phyloP scores from a whole-genome alignment of 1,284 basidiomycete genomes.

The Sparassis latifolia region DNA sequence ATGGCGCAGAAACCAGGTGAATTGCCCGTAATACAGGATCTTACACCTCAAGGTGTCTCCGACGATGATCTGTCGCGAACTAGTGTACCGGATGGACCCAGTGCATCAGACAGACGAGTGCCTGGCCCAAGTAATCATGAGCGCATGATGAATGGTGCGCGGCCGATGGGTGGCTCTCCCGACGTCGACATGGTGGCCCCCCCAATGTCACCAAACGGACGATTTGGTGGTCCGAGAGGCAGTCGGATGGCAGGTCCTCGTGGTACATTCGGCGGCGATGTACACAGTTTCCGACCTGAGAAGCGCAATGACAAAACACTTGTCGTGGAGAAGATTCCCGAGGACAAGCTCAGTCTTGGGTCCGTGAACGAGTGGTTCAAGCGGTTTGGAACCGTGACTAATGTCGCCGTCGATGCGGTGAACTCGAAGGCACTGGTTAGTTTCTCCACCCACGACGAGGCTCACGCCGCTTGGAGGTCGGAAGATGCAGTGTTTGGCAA shows the following conservation, averaged over 20 bases:
- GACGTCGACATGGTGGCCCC: constrained; percentile 15
- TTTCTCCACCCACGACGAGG: constrained; percentile 82
- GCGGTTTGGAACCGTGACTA: constrained; percentile 89
- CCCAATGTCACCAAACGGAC: constrained; percentile 10
- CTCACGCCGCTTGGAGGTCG: constrained; percentile 84
- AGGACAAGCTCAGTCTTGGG: constrained; percentile 72
- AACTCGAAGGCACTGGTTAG: constrained; percentile 80
- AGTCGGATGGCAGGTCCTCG: constrained; percentile 32
- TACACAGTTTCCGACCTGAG: constrained; percentile 58
- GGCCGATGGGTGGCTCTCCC: constrained; percentile 7
- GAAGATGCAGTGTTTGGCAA: constrained; percentile 93
- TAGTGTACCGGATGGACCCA: neutral
- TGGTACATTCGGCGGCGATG: constrained; percentile 52
- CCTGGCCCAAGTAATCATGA: constrained; percentile 1
- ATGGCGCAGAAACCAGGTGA: constrained; percentile 48
- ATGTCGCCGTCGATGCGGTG: constrained; percentile 80
- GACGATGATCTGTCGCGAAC: constrained; percentile 18
- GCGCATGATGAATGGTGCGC: constrained; percentile 6
- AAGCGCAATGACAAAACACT: constrained; percentile 77
- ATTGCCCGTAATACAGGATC: constrained; percentile 72
- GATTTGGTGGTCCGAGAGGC: constrained; percentile 31
- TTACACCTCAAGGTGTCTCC: constrained; percentile 49
- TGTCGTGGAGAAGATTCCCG: constrained; percentile 92
- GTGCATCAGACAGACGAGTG: neutral
- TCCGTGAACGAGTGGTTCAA: constrained; percentile 87